phyloP scores from a whole-genome alignment of 306 rosid genomes.

The Styphnolobium japonicum region DNA sequence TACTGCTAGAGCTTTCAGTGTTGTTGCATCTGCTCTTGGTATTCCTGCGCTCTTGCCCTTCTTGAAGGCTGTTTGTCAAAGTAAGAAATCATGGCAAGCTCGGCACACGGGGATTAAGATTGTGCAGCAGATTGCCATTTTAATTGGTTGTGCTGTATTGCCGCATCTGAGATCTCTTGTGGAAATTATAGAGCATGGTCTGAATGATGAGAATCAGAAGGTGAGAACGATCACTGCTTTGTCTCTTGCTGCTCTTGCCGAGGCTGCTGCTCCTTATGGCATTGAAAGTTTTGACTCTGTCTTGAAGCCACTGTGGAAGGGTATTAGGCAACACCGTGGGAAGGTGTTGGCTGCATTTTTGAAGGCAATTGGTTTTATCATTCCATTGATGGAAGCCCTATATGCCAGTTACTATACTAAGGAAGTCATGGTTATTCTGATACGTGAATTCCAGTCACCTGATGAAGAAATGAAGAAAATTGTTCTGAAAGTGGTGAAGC shows the following conservation, averaged over 20 bases:
- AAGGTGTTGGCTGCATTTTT: conserved; percentile 80
- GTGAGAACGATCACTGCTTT: conserved; percentile 77
- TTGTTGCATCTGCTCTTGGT: conserved; percentile 82
- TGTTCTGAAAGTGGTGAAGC: conserved; percentile 78
- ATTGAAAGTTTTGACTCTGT: conserved; percentile 80
- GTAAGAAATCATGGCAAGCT: conserved; percentile 85
- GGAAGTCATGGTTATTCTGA: conserved; percentile 73
- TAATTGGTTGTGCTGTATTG: conserved; percentile 75
- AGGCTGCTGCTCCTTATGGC: conserved; percentile 82
- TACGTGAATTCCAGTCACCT: conserved; percentile 78
- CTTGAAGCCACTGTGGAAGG: conserved; percentile 79
- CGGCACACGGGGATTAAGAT: conserved; percentile 79
- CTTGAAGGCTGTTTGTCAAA: conserved; percentile 78
- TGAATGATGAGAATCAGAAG: conserved; percentile 77
- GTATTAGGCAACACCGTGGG: conserved; percentile 80
- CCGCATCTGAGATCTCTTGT: conserved; percentile 74
- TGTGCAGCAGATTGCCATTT: conserved; percentile 80
- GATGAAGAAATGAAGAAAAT: conserved; percentile 87
- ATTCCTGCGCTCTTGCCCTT: conserved; percentile 79
- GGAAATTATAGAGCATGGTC: conserved; percentile 71
- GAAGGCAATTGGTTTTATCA: conserved; percentile 76
- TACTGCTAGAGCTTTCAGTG: conserved; percentile 79
- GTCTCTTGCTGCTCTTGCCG: conserved; percentile 82
- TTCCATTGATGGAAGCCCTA: conserved; percentile 74
- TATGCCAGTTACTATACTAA: conserved; percentile 78